Conservation (phyloP, 1,139 yeast species). For the Yamadazyma sp. region DNA sequence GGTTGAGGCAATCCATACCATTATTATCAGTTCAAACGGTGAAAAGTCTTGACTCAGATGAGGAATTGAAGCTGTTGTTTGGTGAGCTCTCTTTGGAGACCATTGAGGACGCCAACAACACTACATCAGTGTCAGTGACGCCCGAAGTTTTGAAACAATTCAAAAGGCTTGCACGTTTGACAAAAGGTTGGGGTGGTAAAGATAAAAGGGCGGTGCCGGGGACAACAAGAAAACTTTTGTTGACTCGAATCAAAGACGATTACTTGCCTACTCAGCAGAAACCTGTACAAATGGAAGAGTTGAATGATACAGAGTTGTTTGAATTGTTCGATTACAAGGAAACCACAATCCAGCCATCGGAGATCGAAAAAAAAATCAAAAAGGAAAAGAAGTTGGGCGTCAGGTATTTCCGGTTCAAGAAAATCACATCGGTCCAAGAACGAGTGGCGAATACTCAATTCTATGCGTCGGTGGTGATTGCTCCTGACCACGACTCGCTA, state of each 20-base stretch:
- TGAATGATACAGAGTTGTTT: conserved; percentile 37
- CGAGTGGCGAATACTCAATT: conserved; percentile 58
- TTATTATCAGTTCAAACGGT: conserved; percentile 46
- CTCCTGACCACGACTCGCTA: conserved; percentile 71
- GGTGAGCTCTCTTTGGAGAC: conserved; percentile 72
- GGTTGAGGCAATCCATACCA: conserved; percentile 37
- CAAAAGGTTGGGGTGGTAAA: conserved; percentile 82
- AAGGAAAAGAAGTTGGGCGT: conserved; percentile 51
- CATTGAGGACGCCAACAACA: conserved; percentile 70
- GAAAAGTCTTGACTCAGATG: conserved; percentile 73
- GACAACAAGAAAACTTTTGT: conserved; percentile 60
- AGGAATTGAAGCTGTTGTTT: conserved; percentile 70
- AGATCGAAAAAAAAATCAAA: conserved; percentile 37
- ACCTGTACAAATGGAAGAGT: conserved; percentile 63
- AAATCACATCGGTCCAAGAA: conserved; percentile 39
- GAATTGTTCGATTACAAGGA: conserved; percentile 45
- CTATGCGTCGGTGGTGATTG: conserved; percentile 63
- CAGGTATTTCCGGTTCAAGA: conserved; percentile 53
- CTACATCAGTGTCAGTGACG: conserved; percentile 56
- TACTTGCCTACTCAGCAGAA: conserved; percentile 75
- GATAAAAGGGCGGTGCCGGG: conserved; percentile 76
- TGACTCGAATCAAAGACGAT: conserved; percentile 76
- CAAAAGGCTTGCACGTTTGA: conserved; percentile 58
- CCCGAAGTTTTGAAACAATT: conserved; percentile 69
- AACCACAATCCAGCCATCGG: conserved; percentile 24